These are phyloP conservation scores for Candida ortonii DNA, from an alignment of 805 yeast genomes.

Conservation along the genomic window DNA sequence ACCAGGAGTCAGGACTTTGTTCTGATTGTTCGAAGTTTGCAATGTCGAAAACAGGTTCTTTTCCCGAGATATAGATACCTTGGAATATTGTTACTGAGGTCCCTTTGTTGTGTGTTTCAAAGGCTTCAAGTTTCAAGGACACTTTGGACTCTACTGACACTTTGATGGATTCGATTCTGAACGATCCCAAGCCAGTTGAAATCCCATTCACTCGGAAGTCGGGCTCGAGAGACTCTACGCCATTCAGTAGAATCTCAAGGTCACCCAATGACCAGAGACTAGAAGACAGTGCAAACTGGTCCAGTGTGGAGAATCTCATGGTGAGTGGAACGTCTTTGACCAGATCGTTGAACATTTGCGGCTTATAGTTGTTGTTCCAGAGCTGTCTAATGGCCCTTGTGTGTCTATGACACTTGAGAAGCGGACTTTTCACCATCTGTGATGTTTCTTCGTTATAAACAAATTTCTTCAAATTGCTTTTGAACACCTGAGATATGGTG, in stretches of 20 bases:
- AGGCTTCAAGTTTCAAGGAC: constrained; percentile 7
- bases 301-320: constrained; percentile 5
- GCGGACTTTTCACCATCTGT: constrained; percentile 14
- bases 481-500: constrained; percentile 5
- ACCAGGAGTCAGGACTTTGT: constrained; percentile 3
- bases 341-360: constrained; percentile 4
- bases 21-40: constrained; percentile 8
- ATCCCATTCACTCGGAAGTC: constrained; percentile 9
- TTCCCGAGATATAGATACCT: constrained; percentile 5
- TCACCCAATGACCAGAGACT: constrained; percentile 8
- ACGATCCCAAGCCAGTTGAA: constrained; percentile 18
- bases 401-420: constrained; percentile 10
- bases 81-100: constrained; percentile 7
- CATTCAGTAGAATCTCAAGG: constrained; percentile 3
- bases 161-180: constrained; percentile 7
- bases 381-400: constrained; percentile 8
- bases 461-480: constrained; percentile 9
- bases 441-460: constrained; percentile 11
- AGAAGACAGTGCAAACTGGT: constrained; percentile 8
- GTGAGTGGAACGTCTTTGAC: constrained; percentile 13
- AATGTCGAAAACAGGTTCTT: constrained; percentile 16
- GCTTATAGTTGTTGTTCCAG: constrained; percentile 10
- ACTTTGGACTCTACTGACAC: constrained; percentile 10
- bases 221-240: constrained; percentile 4
- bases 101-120: constrained; percentile 6